phyloP scores from a whole-genome alignment of 345 rosid genomes.

The Adansonia digitata region DNA sequence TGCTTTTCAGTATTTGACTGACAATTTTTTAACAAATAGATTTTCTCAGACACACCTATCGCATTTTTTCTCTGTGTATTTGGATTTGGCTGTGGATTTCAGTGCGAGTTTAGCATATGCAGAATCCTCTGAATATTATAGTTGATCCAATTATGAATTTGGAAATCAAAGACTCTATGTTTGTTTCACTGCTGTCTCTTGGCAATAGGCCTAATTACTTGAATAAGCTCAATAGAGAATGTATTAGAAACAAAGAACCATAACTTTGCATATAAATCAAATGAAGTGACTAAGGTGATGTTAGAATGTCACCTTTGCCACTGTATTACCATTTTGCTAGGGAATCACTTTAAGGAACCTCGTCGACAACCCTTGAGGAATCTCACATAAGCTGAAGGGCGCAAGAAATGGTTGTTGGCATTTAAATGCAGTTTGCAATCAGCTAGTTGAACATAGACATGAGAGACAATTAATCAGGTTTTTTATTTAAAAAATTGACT shows the following conservation, averaged over 20 bases:
- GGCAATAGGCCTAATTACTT: neutral
- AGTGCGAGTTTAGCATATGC: neutral
- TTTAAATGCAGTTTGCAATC: neutral
- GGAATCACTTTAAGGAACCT: neutral
- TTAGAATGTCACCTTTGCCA: neutral
- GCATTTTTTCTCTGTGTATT: neutral
- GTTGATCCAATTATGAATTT: neutral
- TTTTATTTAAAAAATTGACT: neutral
- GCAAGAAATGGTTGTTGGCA: neutral
- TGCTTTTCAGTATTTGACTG: slow-evolving; percentile 13
- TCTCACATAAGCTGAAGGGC: neutral
- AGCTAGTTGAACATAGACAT: neutral
- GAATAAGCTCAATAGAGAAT: neutral
- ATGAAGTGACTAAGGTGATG: neutral
- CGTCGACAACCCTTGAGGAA: neutral
- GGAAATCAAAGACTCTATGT: neutral
- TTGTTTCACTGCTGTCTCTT: neutral
- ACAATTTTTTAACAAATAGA: neutral
- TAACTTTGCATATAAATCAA: neutral
- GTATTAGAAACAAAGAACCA: neutral
- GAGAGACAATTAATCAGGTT: neutral
- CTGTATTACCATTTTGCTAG: neutral
- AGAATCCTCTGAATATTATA: neutral
- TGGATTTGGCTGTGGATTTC: neutral
- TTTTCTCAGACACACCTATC: neutral